Conservation (phyloP, 202 grass and related monocot species). For the Zoysia matrella region DNA sequence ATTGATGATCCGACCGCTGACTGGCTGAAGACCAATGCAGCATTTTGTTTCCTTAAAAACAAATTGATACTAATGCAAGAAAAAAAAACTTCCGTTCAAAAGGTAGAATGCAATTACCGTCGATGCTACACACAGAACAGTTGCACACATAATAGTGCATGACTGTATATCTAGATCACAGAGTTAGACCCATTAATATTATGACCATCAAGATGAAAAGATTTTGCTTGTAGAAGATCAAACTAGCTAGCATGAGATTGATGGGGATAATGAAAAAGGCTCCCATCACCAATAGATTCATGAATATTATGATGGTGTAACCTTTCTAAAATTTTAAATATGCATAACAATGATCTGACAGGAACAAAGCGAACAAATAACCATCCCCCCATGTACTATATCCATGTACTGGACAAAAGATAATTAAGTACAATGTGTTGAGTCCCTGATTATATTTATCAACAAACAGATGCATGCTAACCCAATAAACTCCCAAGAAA, state of each 20-base stretch:
- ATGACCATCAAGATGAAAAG: not conserved
- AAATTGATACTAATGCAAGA: not conserved
- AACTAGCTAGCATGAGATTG: not conserved
- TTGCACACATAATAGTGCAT: not conserved
- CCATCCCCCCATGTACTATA: not conserved
- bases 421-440: not conserved
- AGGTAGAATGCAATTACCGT: not conserved
- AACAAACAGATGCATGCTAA: not conserved
- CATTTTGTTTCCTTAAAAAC: not conserved
- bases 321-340: not conserved
- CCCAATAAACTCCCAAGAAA: not conserved
- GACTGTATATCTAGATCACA: not conserved
- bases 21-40: not conserved
- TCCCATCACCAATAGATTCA: not conserved
- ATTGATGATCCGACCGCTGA: not conserved
- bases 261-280: not conserved
- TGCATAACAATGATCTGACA: not conserved
- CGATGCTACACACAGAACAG: not conserved
- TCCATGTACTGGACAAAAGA: not conserved
- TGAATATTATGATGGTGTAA: not conserved
- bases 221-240: not conserved
- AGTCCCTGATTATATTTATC: not conserved
- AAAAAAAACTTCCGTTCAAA: no score
- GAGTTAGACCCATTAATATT: not conserved
- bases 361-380: not conserved